Evolutionary conservation across 176 grass and related monocot genomes (phyloP).

Genomic region (Hordeum marinum): DNA sequence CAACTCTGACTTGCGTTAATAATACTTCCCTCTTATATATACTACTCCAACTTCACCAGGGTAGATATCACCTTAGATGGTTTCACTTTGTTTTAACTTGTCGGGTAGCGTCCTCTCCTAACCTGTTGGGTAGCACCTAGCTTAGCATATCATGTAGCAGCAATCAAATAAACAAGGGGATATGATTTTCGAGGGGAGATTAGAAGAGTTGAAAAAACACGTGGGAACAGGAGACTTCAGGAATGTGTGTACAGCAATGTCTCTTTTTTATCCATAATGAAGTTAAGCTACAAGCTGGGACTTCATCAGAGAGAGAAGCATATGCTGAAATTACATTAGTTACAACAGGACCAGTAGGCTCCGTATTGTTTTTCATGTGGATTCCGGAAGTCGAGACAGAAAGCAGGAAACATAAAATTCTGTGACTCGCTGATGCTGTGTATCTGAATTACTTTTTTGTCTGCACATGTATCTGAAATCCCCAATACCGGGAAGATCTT

Average conservation of each 20-base stretch:
- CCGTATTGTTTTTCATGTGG: constrained; percentile 10
- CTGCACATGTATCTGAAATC: too few relatives aligned
- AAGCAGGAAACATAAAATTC: too few relatives aligned
- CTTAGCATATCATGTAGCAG: background rate
- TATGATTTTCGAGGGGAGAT: background rate
- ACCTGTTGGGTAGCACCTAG: background rate
- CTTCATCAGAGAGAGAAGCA: background rate
- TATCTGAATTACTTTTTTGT: too few relatives aligned
- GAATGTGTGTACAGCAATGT: background rate
- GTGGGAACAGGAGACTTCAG: background rate
- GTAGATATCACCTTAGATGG: background rate
- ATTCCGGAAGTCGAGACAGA: background rate
- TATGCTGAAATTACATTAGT: background rate
- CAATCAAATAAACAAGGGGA: background rate
- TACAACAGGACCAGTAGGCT: background rate
- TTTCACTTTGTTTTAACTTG: background rate
- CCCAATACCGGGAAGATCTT: too few relatives aligned
- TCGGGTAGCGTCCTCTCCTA: too few relatives aligned
- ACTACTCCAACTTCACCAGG: background rate
- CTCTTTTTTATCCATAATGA: background rate
- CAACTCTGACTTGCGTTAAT: background rate
- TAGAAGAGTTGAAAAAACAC: background rate
- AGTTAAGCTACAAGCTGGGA: background rate
- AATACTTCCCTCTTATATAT: background rate
- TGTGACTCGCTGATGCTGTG: too few relatives aligned